These are phyloP conservation scores for Basidiobolus heterosporus DNA, from an alignment of 371 early-diverging fungal species.

Conservation along the genomic window DNA sequence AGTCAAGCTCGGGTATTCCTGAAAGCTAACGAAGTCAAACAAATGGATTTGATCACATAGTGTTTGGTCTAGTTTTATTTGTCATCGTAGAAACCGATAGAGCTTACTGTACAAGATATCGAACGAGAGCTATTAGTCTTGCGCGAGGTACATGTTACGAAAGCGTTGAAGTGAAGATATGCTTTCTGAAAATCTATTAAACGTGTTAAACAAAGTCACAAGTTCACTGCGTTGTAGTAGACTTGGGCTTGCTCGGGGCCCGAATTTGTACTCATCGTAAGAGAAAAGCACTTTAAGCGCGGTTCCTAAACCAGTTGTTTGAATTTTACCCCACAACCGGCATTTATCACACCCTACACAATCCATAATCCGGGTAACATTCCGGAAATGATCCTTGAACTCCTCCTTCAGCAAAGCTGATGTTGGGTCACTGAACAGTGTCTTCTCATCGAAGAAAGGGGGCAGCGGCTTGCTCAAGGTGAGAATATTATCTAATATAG, in stretches of 20 bases:
- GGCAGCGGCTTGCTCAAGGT: constrained; percentile 39
- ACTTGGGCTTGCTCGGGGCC: constrained; percentile 26
- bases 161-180: constrained; percentile 49
- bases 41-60: too few relatives aligned
- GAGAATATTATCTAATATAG: constrained; percentile 28
- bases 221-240: constrained; percentile 69
- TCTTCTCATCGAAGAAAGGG: constrained; percentile 71
- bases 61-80: too few relatives aligned
- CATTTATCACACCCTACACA: constrained; percentile 98
- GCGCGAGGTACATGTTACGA: constrained; percentile 48
- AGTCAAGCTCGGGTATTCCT: too few relatives aligned
- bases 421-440: constrained; percentile 39
- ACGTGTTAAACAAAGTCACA: constrained; percentile 82
- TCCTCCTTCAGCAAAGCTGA: constrained; percentile 46
- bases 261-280: constrained; percentile 35
- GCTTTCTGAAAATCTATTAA: constrained; percentile 70
- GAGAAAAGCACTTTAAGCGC: constrained; percentile 89
- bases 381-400: constrained; percentile 82
- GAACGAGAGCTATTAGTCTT: too few relatives aligned
- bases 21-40: too few relatives aligned
- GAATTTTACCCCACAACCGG: constrained; percentile 91
- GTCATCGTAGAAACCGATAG: too few relatives aligned
- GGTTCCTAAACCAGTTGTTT: constrained; percentile 71
- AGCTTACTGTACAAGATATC: too few relatives aligned
- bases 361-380: constrained; percentile 91